Percentiles rank a stretch among this genome's conserved stretches.
phyloP scores from a whole-genome alignment of 208 protist species.

The Herpetomonas tarakana region DNA sequence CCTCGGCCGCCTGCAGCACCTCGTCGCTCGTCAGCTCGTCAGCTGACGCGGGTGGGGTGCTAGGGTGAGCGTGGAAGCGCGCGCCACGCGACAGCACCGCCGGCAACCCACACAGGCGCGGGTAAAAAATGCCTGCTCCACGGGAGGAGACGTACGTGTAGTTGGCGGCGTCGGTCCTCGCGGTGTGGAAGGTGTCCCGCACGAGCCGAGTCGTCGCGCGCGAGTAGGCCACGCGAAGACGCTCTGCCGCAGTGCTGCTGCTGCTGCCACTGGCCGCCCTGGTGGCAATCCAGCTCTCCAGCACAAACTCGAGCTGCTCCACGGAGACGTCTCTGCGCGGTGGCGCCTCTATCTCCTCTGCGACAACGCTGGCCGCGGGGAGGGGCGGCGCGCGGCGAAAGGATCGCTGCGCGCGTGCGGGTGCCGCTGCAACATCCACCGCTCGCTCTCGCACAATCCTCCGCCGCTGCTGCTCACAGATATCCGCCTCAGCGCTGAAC shows the following conservation, averaged over 20 bases:
- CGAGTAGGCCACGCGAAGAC: conserved; percentile 19
- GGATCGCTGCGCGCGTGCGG: neutral
- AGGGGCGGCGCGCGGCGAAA: neutral
- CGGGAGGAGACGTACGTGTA: conserved; percentile 26
- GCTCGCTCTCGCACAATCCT: neutral
- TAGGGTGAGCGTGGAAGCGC: conserved; percentile 24
- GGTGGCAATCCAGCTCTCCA: neutral
- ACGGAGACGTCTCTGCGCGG: neutral
- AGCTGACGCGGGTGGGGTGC: neutral
- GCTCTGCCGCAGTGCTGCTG: neutral
- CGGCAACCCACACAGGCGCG: conserved; percentile 17
- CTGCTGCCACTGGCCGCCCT: neutral
- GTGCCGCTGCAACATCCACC: neutral
- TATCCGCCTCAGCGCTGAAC: neutral
- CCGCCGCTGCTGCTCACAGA: conserved; percentile 4
- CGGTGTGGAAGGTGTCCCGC: conserved; percentile 19
- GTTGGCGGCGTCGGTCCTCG: conserved; percentile 15
- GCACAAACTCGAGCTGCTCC: neutral
- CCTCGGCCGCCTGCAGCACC: conserved; percentile 32
- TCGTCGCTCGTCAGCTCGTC: conserved; percentile 11
- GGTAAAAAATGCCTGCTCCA: conserved; percentile 10
- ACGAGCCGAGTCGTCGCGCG: conserved; percentile 13
- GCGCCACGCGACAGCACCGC: conserved; percentile 26
- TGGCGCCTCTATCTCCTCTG: neutral
- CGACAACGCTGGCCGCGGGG: neutral